Percentiles rank a stretch among this genome's conserved stretches.
Evolutionary conservation across 2,329 filamentous ascomycete genomes (phyloP).

Genomic region (Talaromyces sp.): DNA sequence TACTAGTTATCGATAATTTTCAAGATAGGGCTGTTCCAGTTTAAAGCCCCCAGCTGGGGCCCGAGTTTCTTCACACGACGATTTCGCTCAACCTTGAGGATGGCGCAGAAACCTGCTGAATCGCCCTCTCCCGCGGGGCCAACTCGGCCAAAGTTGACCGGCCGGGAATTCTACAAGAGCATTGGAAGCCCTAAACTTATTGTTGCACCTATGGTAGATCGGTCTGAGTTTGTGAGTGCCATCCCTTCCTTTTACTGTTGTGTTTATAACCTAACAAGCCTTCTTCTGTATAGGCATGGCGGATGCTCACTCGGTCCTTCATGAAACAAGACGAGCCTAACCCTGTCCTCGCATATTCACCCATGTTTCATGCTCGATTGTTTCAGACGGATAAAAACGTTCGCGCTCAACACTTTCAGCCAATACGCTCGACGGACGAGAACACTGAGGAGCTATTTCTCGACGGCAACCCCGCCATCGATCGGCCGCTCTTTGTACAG

Average conservation of each 20-base stretch:
- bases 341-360: constrained; percentile 79
- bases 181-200: constrained; percentile 88
- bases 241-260: background rate
- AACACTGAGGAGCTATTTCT: constrained; percentile 52
- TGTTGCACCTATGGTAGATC: constrained; percentile 95
- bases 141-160: constrained; percentile 62
- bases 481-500: constrained; percentile 90
- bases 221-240: constrained; percentile 82
- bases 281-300: constrained; percentile 68
- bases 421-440: constrained; percentile 42
- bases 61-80: constrained; percentile 14
- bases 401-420: constrained; percentile 75
- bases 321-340: constrained; percentile 62
- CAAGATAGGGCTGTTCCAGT: constrained; percentile 29
- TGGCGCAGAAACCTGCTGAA: constrained; percentile 18
- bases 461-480: constrained; percentile 79
- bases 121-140: constrained; percentile 13
- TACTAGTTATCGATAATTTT: background rate
- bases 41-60: constrained; percentile 25
- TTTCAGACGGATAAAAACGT: constrained; percentile 75
- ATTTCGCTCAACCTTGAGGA: constrained; percentile 15
- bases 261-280: constrained; percentile 10
- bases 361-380: constrained; percentile 92
- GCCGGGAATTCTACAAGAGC: constrained; percentile 89
- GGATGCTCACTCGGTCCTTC: constrained; percentile 91